Evolutionary conservation across 1,284 basidiomycete species (phyloP).

Genomic region (Stygiomarasmius scandens): DNA sequence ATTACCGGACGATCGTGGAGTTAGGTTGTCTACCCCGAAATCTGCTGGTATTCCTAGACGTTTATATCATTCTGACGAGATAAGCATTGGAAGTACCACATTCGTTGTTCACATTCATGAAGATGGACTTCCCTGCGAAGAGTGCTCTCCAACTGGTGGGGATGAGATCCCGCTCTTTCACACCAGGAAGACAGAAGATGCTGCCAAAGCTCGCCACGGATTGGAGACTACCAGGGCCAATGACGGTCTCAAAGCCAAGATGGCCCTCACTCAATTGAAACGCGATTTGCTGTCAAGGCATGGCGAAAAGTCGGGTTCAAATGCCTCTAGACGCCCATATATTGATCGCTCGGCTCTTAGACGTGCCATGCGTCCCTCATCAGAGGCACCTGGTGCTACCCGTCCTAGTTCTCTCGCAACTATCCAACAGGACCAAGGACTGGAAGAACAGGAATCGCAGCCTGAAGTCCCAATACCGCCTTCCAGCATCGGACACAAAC

Average conservation of each 20-base stretch:
- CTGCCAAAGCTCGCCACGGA: constrained; percentile 9
- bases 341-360: constrained; percentile 71
- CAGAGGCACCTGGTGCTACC: constrained; percentile 50
- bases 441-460: constrained; percentile 31
- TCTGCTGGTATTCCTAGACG: constrained; percentile 67
- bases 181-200: constrained; percentile 30
- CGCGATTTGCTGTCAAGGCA: constrained; percentile 59
- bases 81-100: constrained; percentile 69
- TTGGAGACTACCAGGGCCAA: background rate
- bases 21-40: constrained; percentile 63
- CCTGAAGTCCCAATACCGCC: constrained; percentile 49
- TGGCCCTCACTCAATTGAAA: constrained; percentile 62
- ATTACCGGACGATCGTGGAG: constrained; percentile 29
- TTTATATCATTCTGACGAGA: constrained; percentile 61
- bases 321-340: constrained; percentile 36
- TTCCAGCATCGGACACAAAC: constrained; percentile 66
- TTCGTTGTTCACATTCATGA: constrained; percentile 72
- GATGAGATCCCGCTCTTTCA: constrained; percentile 66
- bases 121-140: constrained; percentile 57
- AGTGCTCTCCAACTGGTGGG: constrained; percentile 52
- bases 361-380: constrained; percentile 55
- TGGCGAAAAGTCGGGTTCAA: constrained; percentile 23
- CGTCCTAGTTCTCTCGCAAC: background rate
- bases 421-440: background rate
- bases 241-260: constrained; percentile 34